phyloP scores from a whole-genome alignment of 768 basidiomycete genomes.

The Multifurca ochricompacta region DNA sequence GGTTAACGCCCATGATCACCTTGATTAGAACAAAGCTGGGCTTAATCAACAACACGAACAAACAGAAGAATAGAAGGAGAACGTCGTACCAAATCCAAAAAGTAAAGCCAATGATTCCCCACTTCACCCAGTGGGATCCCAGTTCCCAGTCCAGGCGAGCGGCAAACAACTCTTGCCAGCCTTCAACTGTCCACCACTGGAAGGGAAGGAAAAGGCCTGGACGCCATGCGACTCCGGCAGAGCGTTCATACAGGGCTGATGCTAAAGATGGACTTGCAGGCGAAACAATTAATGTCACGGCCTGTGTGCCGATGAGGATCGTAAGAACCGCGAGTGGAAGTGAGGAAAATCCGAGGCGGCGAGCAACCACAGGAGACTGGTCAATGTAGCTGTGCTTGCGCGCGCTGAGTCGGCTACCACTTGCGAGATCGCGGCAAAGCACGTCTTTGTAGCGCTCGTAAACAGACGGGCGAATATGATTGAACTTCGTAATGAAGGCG shows the following conservation, averaged over 20 bases:
- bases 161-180: conserved; percentile 18
- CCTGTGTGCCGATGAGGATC: conserved; percentile 70
- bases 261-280: conserved; percentile 15
- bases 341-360: conserved; percentile 88
- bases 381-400: conserved; percentile 91
- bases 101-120: conserved; percentile 53
- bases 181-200: conserved; percentile 31
- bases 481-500: conserved; percentile 99
- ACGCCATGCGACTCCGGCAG: conserved; percentile 27
- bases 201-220: conserved; percentile 34
- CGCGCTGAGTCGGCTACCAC: conserved; percentile 58
- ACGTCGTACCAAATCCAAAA: conserved; percentile 78
- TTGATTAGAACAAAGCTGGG: conserved; percentile 77
- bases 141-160: conserved; percentile 38
- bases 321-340: conserved; percentile 83
- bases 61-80: not conserved
- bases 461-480: conserved; percentile 91
- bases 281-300: conserved; percentile 52
- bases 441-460: conserved; percentile 96
- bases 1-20: conserved; percentile 83
- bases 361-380: conserved; percentile 89
- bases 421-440: conserved; percentile 85
- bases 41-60: not conserved
- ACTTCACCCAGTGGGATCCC: conserved; percentile 49
- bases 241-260: conserved; percentile 6